phyloP scores from a whole-genome alignment of 2,329 filamentous ascomycete genomes.

The Samsoniella hepiali region DNA sequence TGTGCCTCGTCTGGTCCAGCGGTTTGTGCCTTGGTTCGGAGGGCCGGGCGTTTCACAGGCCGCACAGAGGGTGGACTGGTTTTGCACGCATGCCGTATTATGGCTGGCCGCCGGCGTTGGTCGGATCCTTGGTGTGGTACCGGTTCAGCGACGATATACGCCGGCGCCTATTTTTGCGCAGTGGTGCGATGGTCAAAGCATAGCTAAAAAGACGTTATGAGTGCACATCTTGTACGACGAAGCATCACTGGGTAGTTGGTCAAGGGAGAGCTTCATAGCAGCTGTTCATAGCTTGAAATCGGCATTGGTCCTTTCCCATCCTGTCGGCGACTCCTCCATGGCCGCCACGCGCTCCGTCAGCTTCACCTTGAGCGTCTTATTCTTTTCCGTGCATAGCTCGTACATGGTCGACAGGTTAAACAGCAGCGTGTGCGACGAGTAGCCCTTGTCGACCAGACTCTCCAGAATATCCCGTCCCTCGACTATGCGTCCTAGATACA shows the following conservation, averaged over 20 bases:
- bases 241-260: no score
- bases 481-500: constrained; percentile 76
- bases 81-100: constrained; percentile 4
- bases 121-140: background rate
- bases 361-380: constrained; percentile 64
- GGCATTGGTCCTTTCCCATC: constrained; percentile 67
- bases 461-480: constrained; percentile 69
- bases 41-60: rapidly evolving
- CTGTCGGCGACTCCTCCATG: constrained; percentile 52
- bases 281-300: constrained; percentile 66
- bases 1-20: background rate
- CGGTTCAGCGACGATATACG: constrained; percentile 15
- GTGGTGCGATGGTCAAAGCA: background rate
- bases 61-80: background rate
- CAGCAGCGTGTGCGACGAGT: constrained; percentile 73
- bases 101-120: constrained; percentile 16
- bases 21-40: background rate
- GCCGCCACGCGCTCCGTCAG: constrained; percentile 68
- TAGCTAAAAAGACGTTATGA: background rate
- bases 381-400: constrained; percentile 80
- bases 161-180: constrained; percentile 15
- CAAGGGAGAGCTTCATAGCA: background rate
- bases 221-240: background rate
- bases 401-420: constrained; percentile 92
- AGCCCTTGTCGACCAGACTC: constrained; percentile 56